Conservation (phyloP, 345 rosid genomes). For the Ailanthus altissimus region DNA sequence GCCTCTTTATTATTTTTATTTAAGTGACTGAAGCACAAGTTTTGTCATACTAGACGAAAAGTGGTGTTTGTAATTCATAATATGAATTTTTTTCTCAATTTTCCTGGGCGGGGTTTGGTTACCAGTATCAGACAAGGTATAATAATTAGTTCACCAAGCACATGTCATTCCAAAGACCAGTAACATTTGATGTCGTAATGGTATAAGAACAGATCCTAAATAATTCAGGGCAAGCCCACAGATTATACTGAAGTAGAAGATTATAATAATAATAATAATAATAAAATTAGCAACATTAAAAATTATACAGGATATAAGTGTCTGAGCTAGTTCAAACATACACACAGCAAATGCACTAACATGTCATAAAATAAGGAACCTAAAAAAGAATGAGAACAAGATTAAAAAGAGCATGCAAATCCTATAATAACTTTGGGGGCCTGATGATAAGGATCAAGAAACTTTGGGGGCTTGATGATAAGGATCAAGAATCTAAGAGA, state of each 20-base stretch:
- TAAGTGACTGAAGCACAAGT: neutral
- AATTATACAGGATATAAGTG: neutral
- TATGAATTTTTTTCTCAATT: no score
- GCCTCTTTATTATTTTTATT: neutral
- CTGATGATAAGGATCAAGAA: neutral
- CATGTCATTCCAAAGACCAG: no score
- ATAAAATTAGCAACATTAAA: neutral
- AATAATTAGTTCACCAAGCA: no score
- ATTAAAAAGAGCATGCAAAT: no score
- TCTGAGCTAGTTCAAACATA: neutral
- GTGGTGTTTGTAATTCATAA: no score
- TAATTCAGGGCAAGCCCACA: neutral
- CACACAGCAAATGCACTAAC: neutral
- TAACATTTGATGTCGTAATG: neutral
- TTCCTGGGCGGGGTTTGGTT: no score
- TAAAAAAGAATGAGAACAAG: no score
- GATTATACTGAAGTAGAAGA: neutral
- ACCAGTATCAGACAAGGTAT: no score
- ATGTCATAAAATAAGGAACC: neutral
- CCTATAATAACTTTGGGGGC: neutral
- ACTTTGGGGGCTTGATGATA: neutral
- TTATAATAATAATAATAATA: no score
- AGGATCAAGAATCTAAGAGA: neutral
- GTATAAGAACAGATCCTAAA: neutral
- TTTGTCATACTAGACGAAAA: no score